Conservation (phyloP, 768 basidiomycete genomes). For the Panaeolus papilionaceus region DNA sequence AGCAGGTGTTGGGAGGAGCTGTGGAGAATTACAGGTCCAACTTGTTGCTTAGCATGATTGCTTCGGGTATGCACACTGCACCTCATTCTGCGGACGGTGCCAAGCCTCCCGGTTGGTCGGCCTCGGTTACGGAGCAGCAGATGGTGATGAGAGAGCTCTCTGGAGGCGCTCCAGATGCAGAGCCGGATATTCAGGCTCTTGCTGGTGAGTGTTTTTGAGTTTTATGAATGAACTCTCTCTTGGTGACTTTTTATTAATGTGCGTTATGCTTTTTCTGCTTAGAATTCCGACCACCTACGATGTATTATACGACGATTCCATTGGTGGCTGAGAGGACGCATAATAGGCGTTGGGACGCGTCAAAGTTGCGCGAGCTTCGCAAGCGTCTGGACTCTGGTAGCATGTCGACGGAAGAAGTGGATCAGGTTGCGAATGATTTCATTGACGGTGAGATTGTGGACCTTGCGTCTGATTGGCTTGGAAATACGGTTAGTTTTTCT, state of each 20-base stretch:
- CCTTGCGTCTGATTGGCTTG: slow-evolving; percentile 96
- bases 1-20: slow-evolving; percentile 89
- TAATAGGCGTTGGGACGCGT: slow-evolving; percentile 92
- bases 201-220: slow-evolving; percentile 63
- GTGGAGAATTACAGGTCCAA: slow-evolving; percentile 97
- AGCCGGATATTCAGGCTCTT: slow-evolving; percentile 84
- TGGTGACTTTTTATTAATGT: slow-evolving; percentile 12
- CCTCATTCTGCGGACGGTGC: slow-evolving; percentile 60
- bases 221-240: slow-evolving; percentile 16
- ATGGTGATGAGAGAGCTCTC: slow-evolving; percentile 96
- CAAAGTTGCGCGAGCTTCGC: slow-evolving; percentile 91
- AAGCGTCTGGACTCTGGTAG: slow-evolving; percentile 93
- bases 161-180: slow-evolving; percentile 76
- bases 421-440: slow-evolving; percentile 88
- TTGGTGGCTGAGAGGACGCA: slow-evolving; percentile 84
- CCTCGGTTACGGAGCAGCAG: slow-evolving; percentile 91
- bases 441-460: slow-evolving; percentile 95
- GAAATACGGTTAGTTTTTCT: slow-evolving; percentile 76
- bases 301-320: slow-evolving; percentile 97
- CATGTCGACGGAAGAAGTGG: slow-evolving; percentile 85
- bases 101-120: slow-evolving; percentile 71
- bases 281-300: slow-evolving; percentile 93
- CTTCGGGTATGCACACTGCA: slow-evolving; percentile 70
- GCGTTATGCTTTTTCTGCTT: slow-evolving; percentile 12
- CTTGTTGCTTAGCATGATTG: slow-evolving; percentile 88